Percentiles rank a stretch among this genome's conserved stretches.
Conservation (phyloP, 768 basidiomycete genomes). For the Filobasidium floriforme region DNA sequence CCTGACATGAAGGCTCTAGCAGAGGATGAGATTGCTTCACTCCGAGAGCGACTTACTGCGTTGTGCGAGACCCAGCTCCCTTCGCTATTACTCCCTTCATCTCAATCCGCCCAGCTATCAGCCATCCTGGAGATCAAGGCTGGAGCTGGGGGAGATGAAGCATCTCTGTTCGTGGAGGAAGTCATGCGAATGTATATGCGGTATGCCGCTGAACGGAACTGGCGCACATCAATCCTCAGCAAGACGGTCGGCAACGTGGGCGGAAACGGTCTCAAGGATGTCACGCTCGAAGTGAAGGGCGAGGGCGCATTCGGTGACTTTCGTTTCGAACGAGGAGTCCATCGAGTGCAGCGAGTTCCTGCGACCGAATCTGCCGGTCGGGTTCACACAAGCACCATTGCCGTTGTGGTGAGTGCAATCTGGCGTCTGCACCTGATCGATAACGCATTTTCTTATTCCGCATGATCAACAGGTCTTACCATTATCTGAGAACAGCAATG, state of each 20-base stretch:
- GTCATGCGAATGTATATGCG: constrained; percentile 75
- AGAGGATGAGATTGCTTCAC: constrained; percentile 55
- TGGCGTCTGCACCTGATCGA: constrained; percentile 2
- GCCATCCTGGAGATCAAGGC: constrained; percentile 85
- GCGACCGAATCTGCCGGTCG: constrained; percentile 80
- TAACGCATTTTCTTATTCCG: too few species aligned
- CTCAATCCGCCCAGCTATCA: constrained; percentile 58
- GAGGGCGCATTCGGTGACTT: constrained; percentile 68
- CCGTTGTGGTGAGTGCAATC: constrained; percentile 60
- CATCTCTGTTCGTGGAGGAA: constrained; percentile 70
- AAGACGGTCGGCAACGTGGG: constrained; percentile 29
- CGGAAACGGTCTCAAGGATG: constrained; percentile 40
- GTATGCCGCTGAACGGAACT: constrained; percentile 54
- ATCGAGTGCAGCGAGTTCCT: constrained; percentile 89
- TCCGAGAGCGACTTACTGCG: constrained; percentile 45
- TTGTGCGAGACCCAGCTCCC: constrained; percentile 51
- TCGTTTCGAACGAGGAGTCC: constrained; percentile 89
- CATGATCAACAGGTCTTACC: constrained; percentile 77
- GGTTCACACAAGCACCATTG: constrained; percentile 84
- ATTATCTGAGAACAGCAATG: constrained; percentile 56
- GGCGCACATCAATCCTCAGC: constrained; percentile 51
- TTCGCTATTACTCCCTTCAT: constrained; percentile 63
- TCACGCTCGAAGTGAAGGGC: constrained; percentile 51
- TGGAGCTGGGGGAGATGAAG: constrained; percentile 85
- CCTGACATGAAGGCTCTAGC: constrained; percentile 68